These are phyloP conservation scores for Spatholobus suberectus DNA, from an alignment of 306 rosid species.

Conservation along the genomic window DNA sequence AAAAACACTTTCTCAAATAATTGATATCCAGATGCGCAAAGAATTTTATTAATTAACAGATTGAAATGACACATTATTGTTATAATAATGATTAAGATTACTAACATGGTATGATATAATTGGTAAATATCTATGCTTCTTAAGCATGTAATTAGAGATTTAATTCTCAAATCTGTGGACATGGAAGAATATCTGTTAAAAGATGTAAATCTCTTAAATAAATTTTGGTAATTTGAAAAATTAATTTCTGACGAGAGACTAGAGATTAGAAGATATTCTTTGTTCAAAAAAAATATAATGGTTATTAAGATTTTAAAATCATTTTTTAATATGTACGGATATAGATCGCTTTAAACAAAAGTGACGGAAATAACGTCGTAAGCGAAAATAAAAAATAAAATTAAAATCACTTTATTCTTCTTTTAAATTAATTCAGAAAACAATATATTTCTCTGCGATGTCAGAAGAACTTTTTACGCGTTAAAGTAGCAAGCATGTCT, in stretches of 20 bases:
- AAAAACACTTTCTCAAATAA: background rate
- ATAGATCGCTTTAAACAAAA: constrained; percentile 14
- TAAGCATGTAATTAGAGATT: too few species aligned
- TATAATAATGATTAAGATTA: too few species aligned
- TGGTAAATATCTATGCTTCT: too few species aligned
- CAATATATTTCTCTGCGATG: background rate
- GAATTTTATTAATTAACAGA: background rate
- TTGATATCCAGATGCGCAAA: too few species aligned
- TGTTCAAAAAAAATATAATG: too few species aligned
- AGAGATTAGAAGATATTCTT: too few species aligned
- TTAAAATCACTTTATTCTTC: background rate
- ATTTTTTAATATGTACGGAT: background rate
- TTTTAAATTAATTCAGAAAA: background rate
- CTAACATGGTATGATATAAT: too few species aligned
- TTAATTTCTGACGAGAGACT: too few species aligned
- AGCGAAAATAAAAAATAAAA: background rate
- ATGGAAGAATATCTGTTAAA: too few species aligned
- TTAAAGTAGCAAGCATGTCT: constrained; percentile 41
- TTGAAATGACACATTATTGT: constrained; percentile 16
- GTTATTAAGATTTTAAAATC: constrained; percentile 8
- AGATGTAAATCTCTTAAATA: too few species aligned
- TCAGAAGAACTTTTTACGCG: background rate
- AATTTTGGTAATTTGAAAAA: too few species aligned
- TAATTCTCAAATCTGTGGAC: too few species aligned
- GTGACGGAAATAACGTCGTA: background rate